Conservation (phyloP, 371 early-diverging fungal species). For the Batkoa obscura region DNA sequence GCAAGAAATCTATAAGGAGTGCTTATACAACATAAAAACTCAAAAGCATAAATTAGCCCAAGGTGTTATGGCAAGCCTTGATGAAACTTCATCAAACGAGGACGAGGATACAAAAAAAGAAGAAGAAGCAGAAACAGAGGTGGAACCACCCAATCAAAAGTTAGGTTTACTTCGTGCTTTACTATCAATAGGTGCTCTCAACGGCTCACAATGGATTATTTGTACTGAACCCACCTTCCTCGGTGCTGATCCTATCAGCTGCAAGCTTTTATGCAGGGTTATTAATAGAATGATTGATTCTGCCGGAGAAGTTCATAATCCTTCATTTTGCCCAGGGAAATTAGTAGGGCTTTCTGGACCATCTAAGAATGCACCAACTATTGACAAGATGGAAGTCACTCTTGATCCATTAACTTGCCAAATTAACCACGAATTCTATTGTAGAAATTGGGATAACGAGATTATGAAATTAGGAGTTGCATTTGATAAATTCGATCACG, state of each 20-base stretch:
- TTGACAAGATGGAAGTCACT: not conserved
- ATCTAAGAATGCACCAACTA: not conserved
- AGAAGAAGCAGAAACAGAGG: not conserved
- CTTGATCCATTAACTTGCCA: not conserved
- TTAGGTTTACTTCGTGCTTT: not conserved
- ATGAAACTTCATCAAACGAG: not conserved
- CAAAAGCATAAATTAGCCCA: not conserved
- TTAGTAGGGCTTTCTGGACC: not conserved
- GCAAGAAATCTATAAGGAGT: not conserved
- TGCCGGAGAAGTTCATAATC: not conserved
- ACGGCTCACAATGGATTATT: not conserved
- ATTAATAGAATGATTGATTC: not conserved
- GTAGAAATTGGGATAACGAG: not conserved
- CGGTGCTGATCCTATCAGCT: not conserved
- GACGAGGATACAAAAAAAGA: not conserved
- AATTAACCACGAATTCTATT: not conserved
- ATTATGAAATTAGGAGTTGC: not conserved
- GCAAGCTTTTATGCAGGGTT: not conserved
- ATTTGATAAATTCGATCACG: not conserved
- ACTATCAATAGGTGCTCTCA: not conserved
- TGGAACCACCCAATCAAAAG: too few species aligned
- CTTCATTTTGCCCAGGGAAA: not conserved
- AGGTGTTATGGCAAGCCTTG: not conserved
- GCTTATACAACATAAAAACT: not conserved
- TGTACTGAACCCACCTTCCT: not conserved